Evolutionary conservation across 2,329 filamentous ascomycete species (phyloP), one percentile per base, ranked within the genome.

Genomic region (Sporothrix protearum): DNA sequence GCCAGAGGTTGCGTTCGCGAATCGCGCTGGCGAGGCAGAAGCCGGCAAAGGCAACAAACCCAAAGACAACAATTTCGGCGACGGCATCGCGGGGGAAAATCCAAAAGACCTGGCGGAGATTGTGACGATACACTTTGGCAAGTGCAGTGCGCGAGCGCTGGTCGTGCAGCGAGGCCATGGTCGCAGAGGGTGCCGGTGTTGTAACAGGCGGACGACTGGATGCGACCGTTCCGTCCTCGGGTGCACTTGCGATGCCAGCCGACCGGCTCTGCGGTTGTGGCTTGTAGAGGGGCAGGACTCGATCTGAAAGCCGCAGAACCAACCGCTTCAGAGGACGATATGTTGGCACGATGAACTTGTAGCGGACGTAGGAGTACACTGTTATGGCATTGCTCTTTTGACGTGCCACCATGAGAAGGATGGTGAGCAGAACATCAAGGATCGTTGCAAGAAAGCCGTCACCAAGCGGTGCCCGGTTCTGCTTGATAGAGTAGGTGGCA

Each of bases 1-100:
- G 59, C 59, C 59, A 63, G 36, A 63, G n/a, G 12, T 45, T 63
- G 59, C 59, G 59, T n/a, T 63, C 59, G 1, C 10, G n/a, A n/a
- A 63, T 42, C 4, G 59, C 22, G 59, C 59, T 28, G 36, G 16
- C 4, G 36, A 42, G 36, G 36, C 22, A n/a, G 12, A 63, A 16
- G 9, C 22, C 10, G 36, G n/a, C 22, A 25, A 63, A 63, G 10
- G 22, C 5, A 9, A 63, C 33, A n/a, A 59, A 36, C 0, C 10
- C 3, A 12, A 45, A 63, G 36, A 28, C n/a, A n/a, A 4, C 16
- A 16, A 63, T 30, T 36, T 63, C 59, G 10, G 59, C 59, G 36
- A 63, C 22, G 36, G 59, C 59, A 1, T 63, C 36, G 10, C 59
- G 36, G n/a, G 59, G 59, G 5, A 63, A 63, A 2, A 42, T 9